Base-by-base conservation (phyloP, 352 stramenopile species). In the Blastocystis hominis region DNA sequence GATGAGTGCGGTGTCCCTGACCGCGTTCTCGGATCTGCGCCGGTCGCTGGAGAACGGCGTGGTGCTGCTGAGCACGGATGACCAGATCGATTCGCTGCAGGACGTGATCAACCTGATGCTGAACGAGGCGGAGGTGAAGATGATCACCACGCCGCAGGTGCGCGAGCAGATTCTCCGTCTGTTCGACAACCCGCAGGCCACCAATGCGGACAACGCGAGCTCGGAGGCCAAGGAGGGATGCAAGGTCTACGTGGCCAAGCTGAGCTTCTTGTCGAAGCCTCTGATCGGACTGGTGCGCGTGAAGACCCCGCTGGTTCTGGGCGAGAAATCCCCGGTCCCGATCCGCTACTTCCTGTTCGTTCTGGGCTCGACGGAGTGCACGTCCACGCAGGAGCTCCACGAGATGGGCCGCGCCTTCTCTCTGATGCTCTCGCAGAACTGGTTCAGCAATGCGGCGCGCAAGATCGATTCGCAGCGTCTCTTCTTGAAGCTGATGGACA, bases 301-400 rank as follows among this genome's bases (percentile, higher is more conserved):
- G 47, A 64, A 66, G 47, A 44, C 30, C 9, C 72, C 72, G 7
- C 34, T 84, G 9, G 72, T 84, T 15, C 30, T 84, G 34, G 30
- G 42, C n/a, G 72, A 66, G 36, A 56, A 84, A 24, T 34, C 30
- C 2, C 34, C 50, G 2, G 13, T 84, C 0, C 13, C 36, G 3
- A 84, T 87, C 53, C 77, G 77, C n/a, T 87, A 87, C 34, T 78
- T 87, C 56, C 44, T 87, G 34, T 75, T 87, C 53, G 77, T 87
- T 17, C 53, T 87, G 9, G 77, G 77, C 7, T 78, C 62, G 9
- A 69, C 44, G 66, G 63, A 72, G 2, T 87, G 62, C 55, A 78
- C 77, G 17, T 87, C 62, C 1, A 78, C 62, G 2, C 42, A 72
- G 38, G 44, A 84, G 55, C 30, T 84, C 30, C 77, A 87, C 34